Evolutionary conservation across 176 grass and related monocot genomes (phyloP), one percentile per base, ranked within the genome.

Genomic region (Eleusine coracana): DNA sequence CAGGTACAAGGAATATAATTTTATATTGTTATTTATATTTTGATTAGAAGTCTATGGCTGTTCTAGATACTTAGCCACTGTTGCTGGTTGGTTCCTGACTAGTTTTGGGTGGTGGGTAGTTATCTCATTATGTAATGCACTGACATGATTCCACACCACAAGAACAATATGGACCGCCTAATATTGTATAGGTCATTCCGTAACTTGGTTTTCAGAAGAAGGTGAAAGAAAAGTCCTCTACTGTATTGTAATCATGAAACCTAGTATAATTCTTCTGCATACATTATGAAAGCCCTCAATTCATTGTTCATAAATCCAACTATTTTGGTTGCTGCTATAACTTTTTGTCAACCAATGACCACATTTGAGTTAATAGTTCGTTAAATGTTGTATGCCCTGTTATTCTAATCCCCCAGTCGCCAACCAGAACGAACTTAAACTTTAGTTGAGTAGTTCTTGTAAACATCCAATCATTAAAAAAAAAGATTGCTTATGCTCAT

Each of bases 1-100:
- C 91, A 92, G 91, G 96, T 95, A 87, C 63, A 18, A 73, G 16
- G 60, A 44, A 6, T 76, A 69, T 38, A 78, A 37, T 68, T 52
- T 88, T 71, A 8, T 80, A 16, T 73, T 72, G 15, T 80, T 10
- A 37, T 37, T 71, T 49, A 38, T 82, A 7, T 18, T 70, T 80
- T 68, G 39, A 56, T 59, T 59, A 21, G 18, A 21, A 56, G 54
- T 5, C 16, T 63, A 59, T 10, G 50, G 38, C 34, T 80, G 34
- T 69, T 80, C 34, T 69, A 34, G 29, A 68, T 68, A 38, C 34
- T 80, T 55, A 17, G 11, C 45, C 46, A 54, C 4, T 40, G 6
- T 56, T 55, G 21, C 6, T 41, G 4, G 8, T 81, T 58, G 36
- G 36, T 42, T 41, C 9, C 13, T 70, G 21, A n/a, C 39, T 50